phyloP scores from a whole-genome alignment of 805 yeast genomes.

The Metschnikowia koreensis region DNA sequence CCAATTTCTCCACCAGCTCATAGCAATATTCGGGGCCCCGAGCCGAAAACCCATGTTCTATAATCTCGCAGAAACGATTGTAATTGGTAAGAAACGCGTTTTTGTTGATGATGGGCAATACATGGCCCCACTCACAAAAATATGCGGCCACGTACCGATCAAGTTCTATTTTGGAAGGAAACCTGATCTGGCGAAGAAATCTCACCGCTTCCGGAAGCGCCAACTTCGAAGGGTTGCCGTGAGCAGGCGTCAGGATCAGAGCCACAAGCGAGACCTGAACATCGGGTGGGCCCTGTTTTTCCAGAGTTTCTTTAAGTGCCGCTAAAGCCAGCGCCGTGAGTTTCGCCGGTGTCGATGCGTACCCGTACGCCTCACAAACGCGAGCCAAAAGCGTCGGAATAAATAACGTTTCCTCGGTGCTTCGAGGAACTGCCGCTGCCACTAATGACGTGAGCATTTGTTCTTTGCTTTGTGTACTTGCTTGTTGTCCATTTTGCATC shows the following conservation, averaged over 20 bases:
- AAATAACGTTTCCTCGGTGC: slow-evolving; percentile 75
- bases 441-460: slow-evolving; percentile 46
- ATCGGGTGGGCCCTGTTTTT: neutral
- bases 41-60: slow-evolving; percentile 37
- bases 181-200: slow-evolving; percentile 37
- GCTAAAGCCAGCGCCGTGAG: slow-evolving; percentile 72
- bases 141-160: slow-evolving; percentile 68
- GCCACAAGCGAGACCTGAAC: neutral
- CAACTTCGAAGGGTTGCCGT: slow-evolving; percentile 22
- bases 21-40: slow-evolving; percentile 12
- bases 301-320: slow-evolving; percentile 44
- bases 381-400: slow-evolving; percentile 70
- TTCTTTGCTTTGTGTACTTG: slow-evolving; percentile 28
- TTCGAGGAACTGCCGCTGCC: slow-evolving; percentile 71
- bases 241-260: neutral
- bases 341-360: slow-evolving; percentile 66
- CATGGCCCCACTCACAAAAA: slow-evolving; percentile 75
- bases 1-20: slow-evolving; percentile 52
- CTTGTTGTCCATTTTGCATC: slow-evolving; percentile 37
- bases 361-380: slow-evolving; percentile 69
- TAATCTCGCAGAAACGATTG: slow-evolving; percentile 41
- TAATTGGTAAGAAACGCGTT: slow-evolving; percentile 66
- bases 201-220: slow-evolving; percentile 40
- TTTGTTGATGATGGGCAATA: slow-evolving; percentile 68
- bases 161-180: slow-evolving; percentile 53